Conservation (phyloP, 768 basidiomycete genomes). For the Termitomyces sp. region DNA sequence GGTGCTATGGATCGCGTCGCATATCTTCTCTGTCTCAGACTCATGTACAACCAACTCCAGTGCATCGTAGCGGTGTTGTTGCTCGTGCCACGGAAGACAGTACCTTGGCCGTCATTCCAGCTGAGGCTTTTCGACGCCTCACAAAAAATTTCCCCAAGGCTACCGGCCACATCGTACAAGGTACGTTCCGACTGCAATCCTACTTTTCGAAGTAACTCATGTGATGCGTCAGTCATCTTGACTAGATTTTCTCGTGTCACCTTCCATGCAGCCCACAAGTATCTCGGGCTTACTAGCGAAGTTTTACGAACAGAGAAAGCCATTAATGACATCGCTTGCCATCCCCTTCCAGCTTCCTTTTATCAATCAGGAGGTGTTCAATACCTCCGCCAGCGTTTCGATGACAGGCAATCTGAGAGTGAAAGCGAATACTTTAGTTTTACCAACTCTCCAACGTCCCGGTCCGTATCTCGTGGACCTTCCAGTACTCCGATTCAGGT, state of each 20-base stretch:
- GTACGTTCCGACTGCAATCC: conserved; percentile 26
- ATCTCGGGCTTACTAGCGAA: conserved; percentile 91
- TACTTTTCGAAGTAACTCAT: conserved; percentile 1
- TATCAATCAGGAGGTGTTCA: conserved; percentile 91
- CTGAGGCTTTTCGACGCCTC: conserved; percentile 89
- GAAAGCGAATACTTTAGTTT: conserved; percentile 56
- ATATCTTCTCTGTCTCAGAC: conserved; percentile 15
- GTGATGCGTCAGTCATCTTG: conserved; percentile 62
- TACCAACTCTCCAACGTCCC: conserved; percentile 21
- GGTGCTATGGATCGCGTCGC: conserved; percentile 15
- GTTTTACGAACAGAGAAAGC: conserved; percentile 95
- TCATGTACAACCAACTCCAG: conserved; percentile 15
- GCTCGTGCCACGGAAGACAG: conserved; percentile 94
- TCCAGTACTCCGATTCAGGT: conserved; percentile 13
- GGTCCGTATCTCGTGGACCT: conserved; percentile 16
- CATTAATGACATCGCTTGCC: conserved; percentile 95
- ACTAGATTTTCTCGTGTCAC: conserved; percentile 96
- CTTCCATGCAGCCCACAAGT: conserved; percentile 95
- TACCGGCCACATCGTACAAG: conserved; percentile 93
- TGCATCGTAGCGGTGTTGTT: conserved; percentile 72
- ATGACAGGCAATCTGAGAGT: conserved; percentile 45
- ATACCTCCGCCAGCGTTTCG: conserved; percentile 87
- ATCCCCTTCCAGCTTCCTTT: conserved; percentile 87
- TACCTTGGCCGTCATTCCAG: conserved; percentile 97
- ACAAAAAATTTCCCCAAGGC: conserved; percentile 98